Evolutionary conservation across 2,329 filamentous ascomycete genomes (phyloP), one percentile per base, ranked within the genome.

Genomic region (Fusarium aywerte): DNA sequence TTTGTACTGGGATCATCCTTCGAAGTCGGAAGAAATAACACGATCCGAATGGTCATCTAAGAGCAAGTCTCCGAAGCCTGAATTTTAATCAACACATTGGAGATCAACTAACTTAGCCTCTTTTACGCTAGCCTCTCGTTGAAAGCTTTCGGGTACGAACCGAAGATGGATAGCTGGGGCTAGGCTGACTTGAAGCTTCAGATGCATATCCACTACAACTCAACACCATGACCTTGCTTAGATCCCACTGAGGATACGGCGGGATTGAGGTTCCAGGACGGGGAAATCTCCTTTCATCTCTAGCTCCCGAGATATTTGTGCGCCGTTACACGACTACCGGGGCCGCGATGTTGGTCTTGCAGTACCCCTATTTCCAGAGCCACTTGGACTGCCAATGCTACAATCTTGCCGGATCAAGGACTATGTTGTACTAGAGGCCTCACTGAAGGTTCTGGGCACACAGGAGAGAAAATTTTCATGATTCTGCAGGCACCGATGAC

Each of bases 261-360:
- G 35, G 65, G 32, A 52, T 38, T 42, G 48, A 50, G 55, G 45
- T 62, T 68, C 48, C 57, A 45, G 50, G 55, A 66, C 60, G 55
- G 60, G 65, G 65, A 68, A 42, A 43, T 21, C 31, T 54, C 54
- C 56, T 62, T 50, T 58, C 39, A 36, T 40, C 47, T 58, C 35
- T 66, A 66, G 65, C 33, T 66, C 52, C 51, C 61, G 57, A 33
- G 20, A 58, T 38, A 53, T 10, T 48, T 52, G 48, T 54, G 33
- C 56, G 33, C 48, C 38, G 48, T 66, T 38, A 65, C 48, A 69
- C 47, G 44, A 62, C 25, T 68, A 43, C 65, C 65, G 65, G 62
- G 43, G 29, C 65, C 61, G 57, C 65, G 61, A 45, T 32, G 36
- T 15, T 65, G 57, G 66, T 71, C 38, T 52, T 38, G 29, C 52